Conservation (phyloP, 768 basidiomycete genomes). For the Serendipita sp. region DNA sequence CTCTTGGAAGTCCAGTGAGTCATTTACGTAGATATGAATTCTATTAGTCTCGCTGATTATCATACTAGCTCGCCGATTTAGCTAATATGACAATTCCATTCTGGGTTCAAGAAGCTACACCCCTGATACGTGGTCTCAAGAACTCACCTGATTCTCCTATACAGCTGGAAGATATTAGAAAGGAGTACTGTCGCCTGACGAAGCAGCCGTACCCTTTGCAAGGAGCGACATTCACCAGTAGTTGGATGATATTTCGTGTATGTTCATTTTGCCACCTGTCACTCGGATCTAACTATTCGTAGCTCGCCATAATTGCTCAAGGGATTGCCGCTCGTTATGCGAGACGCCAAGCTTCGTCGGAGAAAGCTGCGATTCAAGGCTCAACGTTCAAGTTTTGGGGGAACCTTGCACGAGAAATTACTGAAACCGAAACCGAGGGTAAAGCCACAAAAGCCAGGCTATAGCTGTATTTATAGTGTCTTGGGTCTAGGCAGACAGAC, state of each 20-base stretch:
- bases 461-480: not conserved
- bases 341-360: constrained; percentile 77
- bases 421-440: not conserved
- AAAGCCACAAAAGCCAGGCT: not conserved
- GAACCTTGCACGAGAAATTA: constrained; percentile 1
- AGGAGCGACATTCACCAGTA: constrained; percentile 65
- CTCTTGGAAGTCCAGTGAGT: constrained; percentile 75
- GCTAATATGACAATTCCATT: constrained; percentile 82
- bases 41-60: constrained; percentile 15
- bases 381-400: constrained; percentile 1
- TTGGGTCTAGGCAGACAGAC: too few species aligned
- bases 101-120: constrained; percentile 21
- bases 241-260: constrained; percentile 76
- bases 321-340: constrained; percentile 82
- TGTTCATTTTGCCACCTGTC: constrained; percentile 13
- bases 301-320: constrained; percentile 72
- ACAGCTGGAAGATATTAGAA: constrained; percentile 53
- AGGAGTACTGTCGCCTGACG: constrained; percentile 58
- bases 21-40: constrained; percentile 1
- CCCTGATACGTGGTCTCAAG: constrained; percentile 44
- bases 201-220: constrained; percentile 54
- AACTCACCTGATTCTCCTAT: constrained; percentile 44
- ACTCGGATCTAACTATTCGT: constrained; percentile 2
- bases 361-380: constrained; percentile 39
- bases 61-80: constrained; percentile 57